Evolutionary conservation across 2,329 filamentous ascomycete species (phyloP).

Genomic region (Ilyonectria mors-panacis): DNA sequence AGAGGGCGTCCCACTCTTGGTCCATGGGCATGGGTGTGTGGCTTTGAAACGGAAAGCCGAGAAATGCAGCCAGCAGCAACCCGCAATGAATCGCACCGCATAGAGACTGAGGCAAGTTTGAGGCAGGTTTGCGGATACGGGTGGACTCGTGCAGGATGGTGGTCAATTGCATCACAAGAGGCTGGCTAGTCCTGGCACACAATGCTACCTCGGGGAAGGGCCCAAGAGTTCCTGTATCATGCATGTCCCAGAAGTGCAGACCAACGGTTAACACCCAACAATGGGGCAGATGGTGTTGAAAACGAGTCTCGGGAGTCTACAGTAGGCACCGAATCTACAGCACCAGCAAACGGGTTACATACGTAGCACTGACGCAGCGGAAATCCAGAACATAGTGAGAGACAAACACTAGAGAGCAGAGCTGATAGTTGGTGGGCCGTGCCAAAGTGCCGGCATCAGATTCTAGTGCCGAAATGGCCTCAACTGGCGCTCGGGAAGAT

Average conservation of each 20-base stretch:
- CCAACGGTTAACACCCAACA: conserved; percentile 12
- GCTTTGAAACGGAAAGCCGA: conserved; percentile 13
- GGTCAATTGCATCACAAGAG: conserved; percentile 2
- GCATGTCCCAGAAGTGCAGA: conserved; percentile 20
- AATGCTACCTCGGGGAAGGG: conserved; percentile 19
- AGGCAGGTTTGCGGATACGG: conserved; percentile 21
- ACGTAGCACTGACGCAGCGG: neutral
- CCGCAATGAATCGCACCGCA: conserved; percentile 33
- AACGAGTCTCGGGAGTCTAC: conserved; percentile 8
- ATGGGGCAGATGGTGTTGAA: conserved; percentile 16
- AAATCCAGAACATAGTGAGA: conserved; percentile 8
- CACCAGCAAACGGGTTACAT: neutral
- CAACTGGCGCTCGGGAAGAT: conserved; percentile 48
- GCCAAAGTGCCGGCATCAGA: conserved; percentile 31
- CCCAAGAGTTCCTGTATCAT: conserved; percentile 28
- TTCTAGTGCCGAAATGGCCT: conserved; percentile 46
- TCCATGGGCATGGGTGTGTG: conserved; percentile 19
- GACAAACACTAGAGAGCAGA: conserved; percentile 32
- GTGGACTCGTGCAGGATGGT: conserved; percentile 1
- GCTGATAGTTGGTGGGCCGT: conserved; percentile 28
- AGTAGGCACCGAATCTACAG: neutral
- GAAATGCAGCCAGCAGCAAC: conserved; percentile 31
- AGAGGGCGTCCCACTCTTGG: conserved; percentile 8
- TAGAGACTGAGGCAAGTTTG: conserved; percentile 7
- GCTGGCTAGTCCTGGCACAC: conserved; percentile 16